Percentiles rank a stretch among this genome's conserved stretches.
These are phyloP conservation scores for Clonostachys byssicola DNA, from an alignment of 2,329 filamentous ascomycete genomes.

Conservation along the genomic window DNA sequence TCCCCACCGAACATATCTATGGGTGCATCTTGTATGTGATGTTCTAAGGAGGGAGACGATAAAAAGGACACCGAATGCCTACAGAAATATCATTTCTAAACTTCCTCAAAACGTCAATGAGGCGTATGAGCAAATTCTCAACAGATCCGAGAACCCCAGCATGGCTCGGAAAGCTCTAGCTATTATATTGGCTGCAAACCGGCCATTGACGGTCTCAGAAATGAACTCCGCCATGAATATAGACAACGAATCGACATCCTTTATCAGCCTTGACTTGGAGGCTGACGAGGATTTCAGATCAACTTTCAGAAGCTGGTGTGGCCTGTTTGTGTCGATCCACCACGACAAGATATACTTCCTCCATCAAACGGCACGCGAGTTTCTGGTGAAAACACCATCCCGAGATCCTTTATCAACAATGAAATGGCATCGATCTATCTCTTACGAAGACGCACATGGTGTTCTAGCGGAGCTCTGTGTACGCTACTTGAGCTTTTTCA, in stretches of 20 bases:
- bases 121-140: conserved; percentile 19
- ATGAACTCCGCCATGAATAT: conserved; percentile 19
- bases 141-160: conserved; percentile 6
- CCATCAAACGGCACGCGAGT: conserved; percentile 23
- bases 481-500: conserved; percentile 10
- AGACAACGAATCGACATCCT: conserved; percentile 3
- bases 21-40: conserved; percentile 27
- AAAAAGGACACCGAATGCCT: conserved; percentile 10
- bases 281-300: neutral
- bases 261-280: conserved; percentile 12
- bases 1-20: conserved; percentile 28
- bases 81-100: conserved; percentile 8
- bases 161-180: conserved; percentile 11
- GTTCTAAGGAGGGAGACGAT: conserved; percentile 13
- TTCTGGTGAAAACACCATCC: conserved; percentile 12
- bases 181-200: conserved; percentile 16
- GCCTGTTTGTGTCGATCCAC: conserved; percentile 19
- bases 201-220: conserved; percentile 16
- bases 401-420: conserved; percentile 1
- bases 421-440: conserved; percentile 12
- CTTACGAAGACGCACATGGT: conserved; percentile 8
- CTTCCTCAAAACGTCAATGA: conserved; percentile 19
- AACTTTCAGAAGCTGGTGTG: conserved; percentile 13
- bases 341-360: conserved; percentile 19
- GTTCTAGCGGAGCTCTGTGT: conserved; percentile 13